phyloP scores from a whole-genome alignment of 2,329 filamentous ascomycete genomes.

The Clonostachys rosea region DNA sequence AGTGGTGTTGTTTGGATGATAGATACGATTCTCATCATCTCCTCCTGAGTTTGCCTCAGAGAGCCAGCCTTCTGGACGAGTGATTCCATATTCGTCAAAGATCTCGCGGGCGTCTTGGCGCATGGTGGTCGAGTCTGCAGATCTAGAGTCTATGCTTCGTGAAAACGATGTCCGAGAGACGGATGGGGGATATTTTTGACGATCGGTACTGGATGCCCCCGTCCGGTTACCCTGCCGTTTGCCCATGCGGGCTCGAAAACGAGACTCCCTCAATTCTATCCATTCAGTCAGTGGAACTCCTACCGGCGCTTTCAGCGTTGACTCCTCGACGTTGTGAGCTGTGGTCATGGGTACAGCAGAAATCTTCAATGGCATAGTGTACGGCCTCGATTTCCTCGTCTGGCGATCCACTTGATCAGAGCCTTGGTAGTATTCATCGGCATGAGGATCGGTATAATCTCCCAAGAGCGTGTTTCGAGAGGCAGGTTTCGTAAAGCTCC shows the following conservation, averaged over 20 bases:
- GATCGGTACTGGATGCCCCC: background rate
- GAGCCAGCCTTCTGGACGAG: constrained; percentile 38
- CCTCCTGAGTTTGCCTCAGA: constrained; percentile 27
- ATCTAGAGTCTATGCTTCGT: constrained; percentile 12
- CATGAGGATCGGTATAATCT: background rate
- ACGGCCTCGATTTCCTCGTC: too few relatives aligned
- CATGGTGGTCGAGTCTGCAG: constrained; percentile 24
- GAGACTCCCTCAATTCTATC: too few relatives aligned
- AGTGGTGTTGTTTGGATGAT: too few relatives aligned
- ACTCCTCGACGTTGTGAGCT: too few relatives aligned
- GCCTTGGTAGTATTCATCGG: background rate
- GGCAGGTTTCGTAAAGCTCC: constrained; percentile 13
- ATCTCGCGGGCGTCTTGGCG: constrained; percentile 38
- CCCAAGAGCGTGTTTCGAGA: constrained; percentile 13
- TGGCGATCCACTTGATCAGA: too few relatives aligned
- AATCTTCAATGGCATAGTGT: too few relatives aligned
- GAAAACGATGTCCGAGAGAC: background rate
- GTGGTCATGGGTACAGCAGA: too few relatives aligned
- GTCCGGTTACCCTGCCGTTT: too few relatives aligned
- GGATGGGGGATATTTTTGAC: too few relatives aligned
- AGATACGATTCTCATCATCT: constrained; percentile 9
- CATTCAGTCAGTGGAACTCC: too few relatives aligned
- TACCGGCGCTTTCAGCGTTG: too few relatives aligned
- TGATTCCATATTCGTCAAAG: constrained; percentile 39
- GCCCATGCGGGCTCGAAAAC: too few relatives aligned